Conservation (phyloP, 805 yeast genomes). For the Candida alai region DNA sequence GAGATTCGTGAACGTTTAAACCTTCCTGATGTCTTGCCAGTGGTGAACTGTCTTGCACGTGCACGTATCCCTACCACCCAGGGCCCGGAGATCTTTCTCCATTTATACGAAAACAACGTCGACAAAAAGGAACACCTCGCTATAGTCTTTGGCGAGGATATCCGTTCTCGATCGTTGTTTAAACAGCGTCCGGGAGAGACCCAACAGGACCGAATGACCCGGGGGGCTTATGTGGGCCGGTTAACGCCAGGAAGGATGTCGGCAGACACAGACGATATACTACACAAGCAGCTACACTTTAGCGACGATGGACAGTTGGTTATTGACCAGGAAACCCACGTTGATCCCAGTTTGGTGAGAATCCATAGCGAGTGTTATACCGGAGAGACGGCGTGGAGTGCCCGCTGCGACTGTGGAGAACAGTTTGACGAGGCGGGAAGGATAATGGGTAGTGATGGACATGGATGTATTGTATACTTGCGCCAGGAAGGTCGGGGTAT, state of each 20-base stretch:
- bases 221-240: constrained; percentile 95
- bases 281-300: constrained; percentile 25
- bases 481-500: constrained; percentile 99
- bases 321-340: constrained; percentile 27
- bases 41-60: constrained; percentile 82
- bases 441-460: constrained; percentile 80
- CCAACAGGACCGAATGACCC: constrained; percentile 92
- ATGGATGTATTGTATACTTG: constrained; percentile 91
- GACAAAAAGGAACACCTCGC: constrained; percentile 96
- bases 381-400: constrained; percentile 99
- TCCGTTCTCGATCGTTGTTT: constrained; percentile 74
- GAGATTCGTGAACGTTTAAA: constrained; percentile 29
- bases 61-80: constrained; percentile 96
- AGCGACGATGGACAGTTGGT: constrained; percentile 28
- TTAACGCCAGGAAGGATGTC: constrained; percentile 77
- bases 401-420: constrained; percentile 98
- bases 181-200: constrained; percentile 62
- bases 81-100: constrained; percentile 92
- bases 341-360: constrained; percentile 64
- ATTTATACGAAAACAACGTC: constrained; percentile 77
- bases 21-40: constrained; percentile 59
- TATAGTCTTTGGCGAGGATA: constrained; percentile 91
- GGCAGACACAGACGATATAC: constrained; percentile 55
- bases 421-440: constrained; percentile 98
- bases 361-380: constrained; percentile 98